Evolutionary conservation across 106 monocot genomes (phyloP), one percentile per base, ranked within the genome.

Genomic region (Triglochin maritima): DNA sequence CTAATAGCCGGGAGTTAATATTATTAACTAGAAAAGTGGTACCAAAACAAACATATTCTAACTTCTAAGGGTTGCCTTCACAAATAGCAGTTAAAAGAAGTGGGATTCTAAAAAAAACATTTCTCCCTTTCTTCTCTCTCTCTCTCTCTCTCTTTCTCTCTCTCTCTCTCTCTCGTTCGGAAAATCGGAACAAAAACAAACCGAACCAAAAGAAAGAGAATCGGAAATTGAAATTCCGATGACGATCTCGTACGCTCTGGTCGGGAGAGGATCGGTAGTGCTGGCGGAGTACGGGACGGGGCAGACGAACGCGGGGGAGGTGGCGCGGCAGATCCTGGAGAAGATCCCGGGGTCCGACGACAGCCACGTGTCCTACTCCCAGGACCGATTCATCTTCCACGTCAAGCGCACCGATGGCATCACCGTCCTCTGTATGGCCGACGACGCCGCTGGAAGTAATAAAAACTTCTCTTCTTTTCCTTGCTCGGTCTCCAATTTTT

Each of bases 391-490:
- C 70, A 77, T 88, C 66, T 99, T 99, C 82, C 98, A 99, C 67
- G 98, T 86, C 70, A 92, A 89, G 79, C 77, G 98, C 67, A 92
- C 98, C 65, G 98, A 99, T 49, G 98, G 92, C 58, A 82, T 99
- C 89, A 92, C 98, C 75, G 88, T 84, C 45, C 89, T 99, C 63
- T 99, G 98, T 76, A 82, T 99, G 82, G 98, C 98, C 63, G 88
- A 92, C 53, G 98, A 99, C 69, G 59, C 84, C 46, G 85, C 91
- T 62, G 96, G 91, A 68, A 79, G 96, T 98, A 69, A 81, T n/a
- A n/a, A 85, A 62, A 2, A 7, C 61, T 44, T 15, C 46, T 51
- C 50, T 43, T 49, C 59, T 14, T 58, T 6, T 3, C 5, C 65
- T 65, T 42, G 44, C 2, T 52, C 42, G 9, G 17, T 50, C 13